These are phyloP conservation scores for Penicillium atrosanguineum DNA, from an alignment of 495 filamentous ascomycete genomes.

Conservation along the genomic window DNA sequence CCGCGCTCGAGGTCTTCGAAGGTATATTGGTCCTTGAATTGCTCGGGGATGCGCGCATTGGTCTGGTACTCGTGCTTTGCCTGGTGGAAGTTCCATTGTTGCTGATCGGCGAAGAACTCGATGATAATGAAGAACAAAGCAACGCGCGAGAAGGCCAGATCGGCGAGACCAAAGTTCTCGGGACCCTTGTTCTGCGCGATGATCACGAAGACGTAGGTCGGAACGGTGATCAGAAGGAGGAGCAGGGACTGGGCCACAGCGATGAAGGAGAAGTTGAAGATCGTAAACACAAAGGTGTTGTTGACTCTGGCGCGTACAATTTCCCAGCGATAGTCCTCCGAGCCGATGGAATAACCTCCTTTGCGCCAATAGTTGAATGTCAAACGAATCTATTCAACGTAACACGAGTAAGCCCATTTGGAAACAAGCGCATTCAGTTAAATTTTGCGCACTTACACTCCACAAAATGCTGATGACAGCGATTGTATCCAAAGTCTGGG, in stretches of 20 bases:
- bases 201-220: conserved; percentile 78
- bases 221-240: conserved; percentile 65
- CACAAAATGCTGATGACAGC: conserved; percentile 70
- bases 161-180: conserved; percentile 51
- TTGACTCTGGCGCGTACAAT: conserved; percentile 51
- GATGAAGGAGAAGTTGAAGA: conserved; percentile 89
- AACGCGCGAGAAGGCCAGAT: conserved; percentile 64
- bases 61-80: conserved; percentile 75
- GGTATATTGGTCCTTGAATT: conserved; percentile 40
- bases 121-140: conserved; percentile 69
- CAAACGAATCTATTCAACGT: conserved; percentile 57
- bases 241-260: conserved; percentile 75
- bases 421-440: background rate
- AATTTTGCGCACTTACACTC: conserved; percentile 61
- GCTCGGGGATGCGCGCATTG: conserved; percentile 63
- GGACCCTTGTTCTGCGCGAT: conserved; percentile 40
- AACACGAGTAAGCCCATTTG: conserved; percentile 7
- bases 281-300: conserved; percentile 61
- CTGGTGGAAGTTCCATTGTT: conserved; percentile 88
- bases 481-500: conserved; percentile 69
- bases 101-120: conserved; percentile 82
- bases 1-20: conserved; percentile 85
- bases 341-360: conserved; percentile 83
- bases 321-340: conserved; percentile 91
- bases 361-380: conserved; percentile 98